Evolutionary conservation across 108 stramenopile genomes (phyloP).

Genomic region (Fragilaria crotonensis): DNA sequence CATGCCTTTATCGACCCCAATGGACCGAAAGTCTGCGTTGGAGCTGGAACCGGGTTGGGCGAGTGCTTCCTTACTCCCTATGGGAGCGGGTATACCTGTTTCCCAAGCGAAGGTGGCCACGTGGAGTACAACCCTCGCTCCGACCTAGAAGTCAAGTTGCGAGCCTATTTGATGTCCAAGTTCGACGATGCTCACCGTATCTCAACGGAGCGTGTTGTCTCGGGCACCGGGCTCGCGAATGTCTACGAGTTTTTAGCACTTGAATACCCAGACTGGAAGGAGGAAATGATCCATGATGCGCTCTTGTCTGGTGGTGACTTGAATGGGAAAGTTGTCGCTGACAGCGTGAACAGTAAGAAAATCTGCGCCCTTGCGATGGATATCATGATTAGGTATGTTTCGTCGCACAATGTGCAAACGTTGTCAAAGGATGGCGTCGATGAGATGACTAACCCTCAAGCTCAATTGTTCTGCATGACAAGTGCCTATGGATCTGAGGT

Average conservation of each 20-base stretch:
- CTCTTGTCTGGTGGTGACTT: conserved; percentile 59
- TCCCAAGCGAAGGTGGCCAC: conserved; percentile 95
- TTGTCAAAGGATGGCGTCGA: too few species aligned
- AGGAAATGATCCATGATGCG: conserved; percentile 52
- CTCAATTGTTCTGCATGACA: not conserved
- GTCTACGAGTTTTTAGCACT: conserved; percentile 91
- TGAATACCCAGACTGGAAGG: conserved; percentile 68
- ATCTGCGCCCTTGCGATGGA: conserved; percentile 45
- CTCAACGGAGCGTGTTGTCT: conserved; percentile 93
- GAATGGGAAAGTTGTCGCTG: conserved; percentile 63
- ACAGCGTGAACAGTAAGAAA: conserved; percentile 29
- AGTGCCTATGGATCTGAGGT: conserved; percentile 90
- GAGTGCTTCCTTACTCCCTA: conserved; percentile 84
- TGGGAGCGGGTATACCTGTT: conserved; percentile 70
- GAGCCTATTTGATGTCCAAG: conserved; percentile 56
- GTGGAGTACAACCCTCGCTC: conserved; percentile 87
- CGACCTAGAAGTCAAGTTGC: conserved; percentile 66
- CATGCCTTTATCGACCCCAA: conserved; percentile 34
- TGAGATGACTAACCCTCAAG: not conserved
- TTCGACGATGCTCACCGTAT: conserved; percentile 60
- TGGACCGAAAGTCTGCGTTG: conserved; percentile 90
- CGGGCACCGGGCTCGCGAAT: conserved; percentile 91
- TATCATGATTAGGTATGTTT: conserved; percentile 43
- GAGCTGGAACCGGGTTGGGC: conserved; percentile 96
- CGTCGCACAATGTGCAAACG: too few species aligned